A percentile compares a stretch with the other conserved stretches of the same genome.
Evolutionary conservation across 2,329 filamentous ascomycete genomes (phyloP).

Genomic region (Mariannaea elegans): DNA sequence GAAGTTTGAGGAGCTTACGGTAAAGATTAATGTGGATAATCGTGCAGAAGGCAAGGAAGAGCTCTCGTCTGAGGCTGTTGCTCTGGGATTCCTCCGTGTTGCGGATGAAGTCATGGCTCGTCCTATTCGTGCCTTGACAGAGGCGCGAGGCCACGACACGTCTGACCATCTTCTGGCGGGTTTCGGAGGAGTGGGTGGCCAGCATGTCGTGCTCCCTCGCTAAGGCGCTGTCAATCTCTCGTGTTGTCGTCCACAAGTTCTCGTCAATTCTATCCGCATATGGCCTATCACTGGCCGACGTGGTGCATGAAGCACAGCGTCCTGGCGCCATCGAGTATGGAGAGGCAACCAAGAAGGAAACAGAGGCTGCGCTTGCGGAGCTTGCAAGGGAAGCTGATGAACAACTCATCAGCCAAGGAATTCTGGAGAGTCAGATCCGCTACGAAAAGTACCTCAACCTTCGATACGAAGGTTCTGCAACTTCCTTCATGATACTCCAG

Average conservation of each 20-base stretch:
- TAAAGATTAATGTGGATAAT: slow-evolving; percentile 51
- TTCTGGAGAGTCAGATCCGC: slow-evolving; percentile 49
- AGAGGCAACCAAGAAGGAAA: slow-evolving; percentile 25
- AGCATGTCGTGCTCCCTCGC: slow-evolving; percentile 54
- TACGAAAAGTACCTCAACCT: slow-evolving; percentile 54
- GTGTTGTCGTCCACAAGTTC: slow-evolving; percentile 53
- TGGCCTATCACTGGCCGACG: slow-evolving; percentile 53
- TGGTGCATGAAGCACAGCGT: slow-evolving; percentile 49
- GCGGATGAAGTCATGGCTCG: slow-evolving; percentile 48
- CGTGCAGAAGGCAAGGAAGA: slow-evolving; percentile 37
- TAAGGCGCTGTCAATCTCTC: slow-evolving; percentile 48
- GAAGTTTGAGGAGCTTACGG: slow-evolving; percentile 53
- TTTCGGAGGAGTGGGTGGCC: slow-evolving; percentile 48
- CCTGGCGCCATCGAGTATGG: slow-evolving; percentile 44
- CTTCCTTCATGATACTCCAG: slow-evolving; percentile 48
- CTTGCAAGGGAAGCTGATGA: slow-evolving; percentile 25
- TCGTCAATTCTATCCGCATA: slow-evolving; percentile 56
- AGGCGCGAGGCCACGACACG: slow-evolving; percentile 47
- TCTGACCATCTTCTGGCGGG: slow-evolving; percentile 47
- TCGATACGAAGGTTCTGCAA: slow-evolving; percentile 54
- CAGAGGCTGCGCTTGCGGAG: slow-evolving; percentile 21
- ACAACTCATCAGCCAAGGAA: slow-evolving; percentile 42
- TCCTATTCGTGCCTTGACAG: slow-evolving; percentile 47
- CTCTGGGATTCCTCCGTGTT: slow-evolving; percentile 48
- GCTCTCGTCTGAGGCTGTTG: slow-evolving; percentile 48